These are phyloP conservation scores for Aspergillus texensis DNA, from an alignment of 2,329 filamentous ascomycete species.

Conservation along the genomic window DNA sequence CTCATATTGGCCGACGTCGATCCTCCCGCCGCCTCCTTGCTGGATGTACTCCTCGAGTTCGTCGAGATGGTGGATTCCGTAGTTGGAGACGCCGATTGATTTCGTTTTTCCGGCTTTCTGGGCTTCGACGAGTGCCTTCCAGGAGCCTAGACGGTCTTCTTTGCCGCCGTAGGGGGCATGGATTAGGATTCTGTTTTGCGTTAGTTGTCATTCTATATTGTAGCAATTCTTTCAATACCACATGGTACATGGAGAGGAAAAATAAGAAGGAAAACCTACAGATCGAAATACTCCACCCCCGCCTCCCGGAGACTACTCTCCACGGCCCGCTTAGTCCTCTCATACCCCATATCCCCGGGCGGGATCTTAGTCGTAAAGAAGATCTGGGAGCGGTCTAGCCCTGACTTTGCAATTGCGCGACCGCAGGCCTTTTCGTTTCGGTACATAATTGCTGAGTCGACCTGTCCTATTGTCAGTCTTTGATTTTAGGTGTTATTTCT, in stretches of 20 bases:
- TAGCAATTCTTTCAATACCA: too few species aligned
- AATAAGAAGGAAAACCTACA: slow-evolving; percentile 48
- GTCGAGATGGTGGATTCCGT: slow-evolving; percentile 72
- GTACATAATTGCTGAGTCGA: slow-evolving; percentile 68
- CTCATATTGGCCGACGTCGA: slow-evolving; percentile 79
- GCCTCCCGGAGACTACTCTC: slow-evolving; percentile 62
- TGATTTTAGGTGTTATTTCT: neutral
- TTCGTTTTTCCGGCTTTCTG: slow-evolving; percentile 70
- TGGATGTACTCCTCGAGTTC: slow-evolving; percentile 61
- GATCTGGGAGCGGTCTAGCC: slow-evolving; percentile 67
- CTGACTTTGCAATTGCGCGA: slow-evolving; percentile 61
- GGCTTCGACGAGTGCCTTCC: slow-evolving; percentile 76
- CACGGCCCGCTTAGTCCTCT: slow-evolving; percentile 68
- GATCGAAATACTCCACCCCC: slow-evolving; percentile 73
- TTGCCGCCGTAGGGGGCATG: slow-evolving; percentile 79
- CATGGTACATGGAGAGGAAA: too few species aligned
- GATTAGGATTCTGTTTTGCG: slow-evolving; percentile 58
- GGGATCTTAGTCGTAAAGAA: slow-evolving; percentile 82
- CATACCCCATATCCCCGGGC: slow-evolving; percentile 65
- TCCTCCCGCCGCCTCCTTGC: slow-evolving; percentile 62
- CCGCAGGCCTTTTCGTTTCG: slow-evolving; percentile 74
- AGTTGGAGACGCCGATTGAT: slow-evolving; percentile 77
- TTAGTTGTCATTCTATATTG: neutral
- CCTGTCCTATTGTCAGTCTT: slow-evolving; percentile 19
- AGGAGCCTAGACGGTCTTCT: slow-evolving; percentile 68